Base-by-base conservation (phyloP, 1,284 basidiomycete genomes). In the Cutaneotrichosporon sp. region DNA sequence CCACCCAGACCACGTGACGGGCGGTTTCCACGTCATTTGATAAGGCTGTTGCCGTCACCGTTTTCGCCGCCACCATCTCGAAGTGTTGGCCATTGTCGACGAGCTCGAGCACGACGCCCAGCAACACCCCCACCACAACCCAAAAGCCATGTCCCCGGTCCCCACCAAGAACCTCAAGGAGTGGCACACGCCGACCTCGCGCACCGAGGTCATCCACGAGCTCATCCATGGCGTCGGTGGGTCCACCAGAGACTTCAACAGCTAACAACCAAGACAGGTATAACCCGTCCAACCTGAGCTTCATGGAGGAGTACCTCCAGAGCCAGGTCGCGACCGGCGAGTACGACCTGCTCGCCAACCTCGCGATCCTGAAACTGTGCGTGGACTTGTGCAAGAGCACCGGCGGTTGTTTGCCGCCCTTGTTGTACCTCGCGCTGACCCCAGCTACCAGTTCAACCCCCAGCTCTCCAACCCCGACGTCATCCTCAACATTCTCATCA, bases 361-460 rank as follows among this genome's bases (percentile, higher is more conserved):
- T 94, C 47, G 85, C 87, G 63, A 85, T 93, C 49, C 84, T 95
- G 57, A 86, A 90, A 74, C 82, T 85, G 87, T 91, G 69, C 66
- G 86, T 81, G 47, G 8, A n/a, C n/a, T n/a, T n/a, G n/a, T n/a
- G n/a, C n/a, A n/a, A n/a, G n/a, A n/a, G n/a, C 18, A 18, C 2
- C 4, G 18, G 16, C 18, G 9, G 1, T n/a, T n/a, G 16, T 7
- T n/a, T 18, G 7, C 16, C 38, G 8, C 38, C 7, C 16, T 18
- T n/a, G n/a, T n/a, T n/a, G n/a, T n/a, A n/a, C n/a, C n/a, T n/a
- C n/a, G n/a, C 38, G 18, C 56, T 60, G 42, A 61, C 59, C 4
- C 14, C 54, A 97, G 93, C 59, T 97, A 97, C 81, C 95, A 98
- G 77, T 97, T 97, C 83, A 98, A 98, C 82, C 87, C 91, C 20